phyloP scores from a whole-genome alignment of 2,329 filamentous ascomycete genomes.

The Phyllosticta citribraziliensis region DNA sequence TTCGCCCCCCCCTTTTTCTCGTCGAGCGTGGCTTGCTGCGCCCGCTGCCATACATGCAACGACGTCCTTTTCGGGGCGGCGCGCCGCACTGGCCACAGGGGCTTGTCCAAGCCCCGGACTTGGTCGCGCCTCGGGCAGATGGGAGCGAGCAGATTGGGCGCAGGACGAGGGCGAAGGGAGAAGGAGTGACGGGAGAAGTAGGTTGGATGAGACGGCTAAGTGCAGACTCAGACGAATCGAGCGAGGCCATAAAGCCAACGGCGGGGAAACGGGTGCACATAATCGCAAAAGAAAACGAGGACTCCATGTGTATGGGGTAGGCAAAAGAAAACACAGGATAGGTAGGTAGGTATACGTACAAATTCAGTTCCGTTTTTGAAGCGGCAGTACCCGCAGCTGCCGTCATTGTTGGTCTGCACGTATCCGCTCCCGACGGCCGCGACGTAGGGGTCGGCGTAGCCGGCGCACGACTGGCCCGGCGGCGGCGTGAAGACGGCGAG shows the following conservation, averaged over 20 bases:
- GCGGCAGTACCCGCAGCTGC: constrained; percentile 55
- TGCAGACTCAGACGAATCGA: neutral
- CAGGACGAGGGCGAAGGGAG: neutral
- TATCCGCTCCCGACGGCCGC: constrained; percentile 47
- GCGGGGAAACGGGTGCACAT: neutral
- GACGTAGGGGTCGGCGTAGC: constrained; percentile 48
- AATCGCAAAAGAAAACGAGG: neutral
- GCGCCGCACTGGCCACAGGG: neutral
- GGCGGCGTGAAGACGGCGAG: constrained; percentile 53
- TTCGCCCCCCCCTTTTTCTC: neutral
- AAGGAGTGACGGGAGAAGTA: too few species aligned
- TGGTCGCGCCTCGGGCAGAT: neutral
- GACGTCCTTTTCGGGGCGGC: neutral
- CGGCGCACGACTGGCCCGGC: constrained; percentile 47
- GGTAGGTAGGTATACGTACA: constrained; percentile 3
- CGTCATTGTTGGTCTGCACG: constrained; percentile 45
- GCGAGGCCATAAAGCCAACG: neutral
- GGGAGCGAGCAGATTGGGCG: neutral
- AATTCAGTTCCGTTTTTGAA: constrained; percentile 53
- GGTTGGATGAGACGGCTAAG: too few species aligned
- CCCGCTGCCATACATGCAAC: neutral
- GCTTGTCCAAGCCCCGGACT: too few species aligned
- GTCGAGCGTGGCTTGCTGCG: neutral
- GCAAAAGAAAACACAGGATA: neutral
- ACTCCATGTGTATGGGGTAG: neutral